A percentile compares a stretch with the other conserved stretches of the same genome.
Conservation (phyloP, 257 asterid species). For the Perilla frutescens region DNA sequence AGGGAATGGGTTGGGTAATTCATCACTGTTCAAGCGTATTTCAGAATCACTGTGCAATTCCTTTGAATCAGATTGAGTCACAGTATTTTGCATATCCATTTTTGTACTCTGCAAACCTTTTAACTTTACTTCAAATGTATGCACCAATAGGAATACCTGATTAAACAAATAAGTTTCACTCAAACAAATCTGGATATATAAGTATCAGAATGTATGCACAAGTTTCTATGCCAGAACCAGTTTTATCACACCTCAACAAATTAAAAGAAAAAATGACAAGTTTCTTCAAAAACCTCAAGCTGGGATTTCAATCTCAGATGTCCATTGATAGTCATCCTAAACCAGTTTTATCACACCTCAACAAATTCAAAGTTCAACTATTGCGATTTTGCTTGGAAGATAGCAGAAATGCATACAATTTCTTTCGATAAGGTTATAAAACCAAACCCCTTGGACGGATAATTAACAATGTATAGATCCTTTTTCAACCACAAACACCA, state of each 20-base stretch:
- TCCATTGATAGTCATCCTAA: not conserved
- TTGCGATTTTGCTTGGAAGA: constrained; percentile 21
- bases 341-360: constrained; percentile 8
- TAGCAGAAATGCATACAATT: not conserved
- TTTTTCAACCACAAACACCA: not conserved
- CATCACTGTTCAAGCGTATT: constrained; percentile 39
- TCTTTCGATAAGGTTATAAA: not conserved
- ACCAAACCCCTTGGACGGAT: not conserved
- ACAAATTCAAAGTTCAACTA: constrained; percentile 9
- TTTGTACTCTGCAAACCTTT: constrained; percentile 50
- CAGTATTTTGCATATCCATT: constrained; percentile 45
- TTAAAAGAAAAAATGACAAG: not conserved
- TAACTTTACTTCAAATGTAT: constrained; percentile 55
- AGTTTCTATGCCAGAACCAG: not conserved
- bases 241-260: constrained; percentile 5
- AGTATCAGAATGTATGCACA: constrained; percentile 14
- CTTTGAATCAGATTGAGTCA: constrained; percentile 49
- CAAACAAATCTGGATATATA: constrained; percentile 30
- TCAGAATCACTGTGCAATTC: constrained; percentile 47
- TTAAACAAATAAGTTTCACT: constrained; percentile 31
- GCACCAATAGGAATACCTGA: constrained; percentile 91
- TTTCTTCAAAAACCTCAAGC: constrained; percentile 6
- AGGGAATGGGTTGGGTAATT: constrained; percentile 46
- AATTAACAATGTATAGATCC: not conserved
- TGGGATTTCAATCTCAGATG: constrained; percentile 14